These are phyloP conservation scores for Pythium rhizo-oryzae DNA, from an alignment of 352 stramenopile genomes.

Conservation along the genomic window DNA sequence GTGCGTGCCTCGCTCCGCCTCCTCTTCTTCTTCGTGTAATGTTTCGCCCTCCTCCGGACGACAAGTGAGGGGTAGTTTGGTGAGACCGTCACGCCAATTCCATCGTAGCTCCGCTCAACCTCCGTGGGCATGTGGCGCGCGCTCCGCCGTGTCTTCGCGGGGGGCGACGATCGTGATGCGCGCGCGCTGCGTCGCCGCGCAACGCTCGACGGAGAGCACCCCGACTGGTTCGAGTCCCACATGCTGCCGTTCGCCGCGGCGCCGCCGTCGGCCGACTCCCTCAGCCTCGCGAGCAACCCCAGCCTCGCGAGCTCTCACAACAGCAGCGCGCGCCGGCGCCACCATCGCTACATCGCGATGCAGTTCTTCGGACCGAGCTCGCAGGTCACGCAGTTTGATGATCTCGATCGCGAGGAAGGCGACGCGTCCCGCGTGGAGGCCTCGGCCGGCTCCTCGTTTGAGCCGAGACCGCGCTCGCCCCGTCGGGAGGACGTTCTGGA, in stretches of 20 bases:
- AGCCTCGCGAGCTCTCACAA: constrained; percentile 54
- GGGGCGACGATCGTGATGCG: background rate
- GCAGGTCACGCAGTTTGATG: constrained; percentile 2
- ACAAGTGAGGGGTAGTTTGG: no score
- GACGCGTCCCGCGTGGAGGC: background rate
- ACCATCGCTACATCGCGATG: constrained; percentile 57
- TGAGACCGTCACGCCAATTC: background rate
- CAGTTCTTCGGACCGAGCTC: constrained; percentile 31
- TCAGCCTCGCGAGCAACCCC: constrained; percentile 46
- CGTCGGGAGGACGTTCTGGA: background rate
- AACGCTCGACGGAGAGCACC: constrained; percentile 9
- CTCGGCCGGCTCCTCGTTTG: background rate
- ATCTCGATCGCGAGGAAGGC: background rate
- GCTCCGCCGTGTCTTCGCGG: constrained; percentile 13
- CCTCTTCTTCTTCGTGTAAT: no score
- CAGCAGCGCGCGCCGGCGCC: constrained; percentile 44
- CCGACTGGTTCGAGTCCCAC: constrained; percentile 17
- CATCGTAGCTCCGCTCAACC: background rate
- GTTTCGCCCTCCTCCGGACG: no score
- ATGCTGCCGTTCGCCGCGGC: constrained; percentile 2
- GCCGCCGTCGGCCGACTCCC: constrained; percentile 25
- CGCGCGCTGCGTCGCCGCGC: background rate
- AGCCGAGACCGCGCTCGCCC: background rate
- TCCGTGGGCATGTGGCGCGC: constrained; percentile 23
- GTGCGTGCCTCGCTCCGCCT: no score